Evolutionary conservation across 768 basidiomycete species (phyloP), one percentile per base, ranked within the genome.

Genomic region (Chlorophyllum brunneum): DNA sequence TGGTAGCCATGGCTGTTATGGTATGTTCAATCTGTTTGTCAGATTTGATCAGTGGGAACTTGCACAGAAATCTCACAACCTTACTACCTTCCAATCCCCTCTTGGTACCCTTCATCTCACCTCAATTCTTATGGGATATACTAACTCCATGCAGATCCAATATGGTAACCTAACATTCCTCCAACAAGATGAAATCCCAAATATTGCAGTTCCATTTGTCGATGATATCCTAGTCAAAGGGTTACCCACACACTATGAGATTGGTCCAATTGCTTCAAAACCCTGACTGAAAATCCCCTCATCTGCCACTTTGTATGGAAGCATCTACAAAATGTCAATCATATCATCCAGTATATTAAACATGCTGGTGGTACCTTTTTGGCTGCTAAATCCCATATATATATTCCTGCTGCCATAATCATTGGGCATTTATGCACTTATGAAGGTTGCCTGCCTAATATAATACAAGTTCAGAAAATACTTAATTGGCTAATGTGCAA

Each of bases 81-180:
- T 71, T 4, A 78, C 74, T 0, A 71, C 70, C 0, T 78, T 77
- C 56, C 65, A 70, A 51, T 69, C 65, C 0, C 72, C 70, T 1
- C 57, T 68, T 54, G 48, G 68, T 2, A 54, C 61, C 0, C 48
- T 62, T 2, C 55, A 63, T 0, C 62, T 61, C 0, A 58, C 61
- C 0, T 49, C 76, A 0, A n/a, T n/a, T n/a, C 72, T 72, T 0
- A 73, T 72, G 71, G 77, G 74, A 0, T 57, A 37, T 47, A 54
- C 54, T 15, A 59, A 54, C 33, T 58, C 50, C 5, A 36, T 67
- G 2, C 63, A 62, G 1, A 66, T 71, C 1, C 67, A 68, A 20
- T 68, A 75, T 5, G 62, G 59, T 1, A 63, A 72, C 37, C 61
- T 68, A 11, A 55, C 58, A 0, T 64, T 67, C 13, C 54, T 71